These are phyloP conservation scores for Tuber umbilicatum DNA, from an alignment of 495 filamentous ascomycete genomes.

Conservation along the genomic window DNA sequence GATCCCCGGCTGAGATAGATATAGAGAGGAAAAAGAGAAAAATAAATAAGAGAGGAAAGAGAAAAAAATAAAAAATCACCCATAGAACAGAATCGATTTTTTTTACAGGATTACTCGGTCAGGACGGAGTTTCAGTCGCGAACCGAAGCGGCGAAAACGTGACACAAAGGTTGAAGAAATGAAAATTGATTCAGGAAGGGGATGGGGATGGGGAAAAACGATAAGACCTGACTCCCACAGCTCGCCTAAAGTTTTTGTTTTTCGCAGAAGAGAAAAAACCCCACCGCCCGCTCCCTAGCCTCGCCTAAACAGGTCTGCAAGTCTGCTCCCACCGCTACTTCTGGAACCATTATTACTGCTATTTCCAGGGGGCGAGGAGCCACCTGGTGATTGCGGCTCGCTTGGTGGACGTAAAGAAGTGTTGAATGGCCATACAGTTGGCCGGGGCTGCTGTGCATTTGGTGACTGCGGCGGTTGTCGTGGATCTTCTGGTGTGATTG, in stretches of 20 bases:
- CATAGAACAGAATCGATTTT: background rate
- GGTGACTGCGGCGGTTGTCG: conserved; percentile 24
- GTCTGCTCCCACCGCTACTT: background rate
- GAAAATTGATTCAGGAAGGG: background rate
- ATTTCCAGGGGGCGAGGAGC: background rate
- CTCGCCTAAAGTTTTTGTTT: background rate
- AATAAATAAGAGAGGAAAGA: background rate
- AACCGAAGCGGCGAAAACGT: background rate
- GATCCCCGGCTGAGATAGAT: background rate
- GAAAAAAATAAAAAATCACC: background rate
- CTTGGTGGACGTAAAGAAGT: background rate
- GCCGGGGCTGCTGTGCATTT: background rate
- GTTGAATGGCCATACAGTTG: conserved; percentile 1
- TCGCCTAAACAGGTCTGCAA: background rate
- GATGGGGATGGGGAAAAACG: conserved; percentile 2
- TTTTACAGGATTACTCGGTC: conserved; percentile 7
- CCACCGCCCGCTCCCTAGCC: background rate
- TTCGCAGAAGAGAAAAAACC: background rate
- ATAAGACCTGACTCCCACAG: conserved; percentile 13
- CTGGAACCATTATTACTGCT: background rate
- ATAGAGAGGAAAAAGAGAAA: background rate
- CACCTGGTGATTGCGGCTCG: background rate
- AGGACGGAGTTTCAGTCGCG: background rate
- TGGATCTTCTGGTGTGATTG: conserved; percentile 32
- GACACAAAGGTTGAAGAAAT: background rate